Evolutionary conservation across 352 stramenopile genomes (phyloP), one percentile per base, ranked within the genome.

Genomic region (Chloridella minuta): DNA sequence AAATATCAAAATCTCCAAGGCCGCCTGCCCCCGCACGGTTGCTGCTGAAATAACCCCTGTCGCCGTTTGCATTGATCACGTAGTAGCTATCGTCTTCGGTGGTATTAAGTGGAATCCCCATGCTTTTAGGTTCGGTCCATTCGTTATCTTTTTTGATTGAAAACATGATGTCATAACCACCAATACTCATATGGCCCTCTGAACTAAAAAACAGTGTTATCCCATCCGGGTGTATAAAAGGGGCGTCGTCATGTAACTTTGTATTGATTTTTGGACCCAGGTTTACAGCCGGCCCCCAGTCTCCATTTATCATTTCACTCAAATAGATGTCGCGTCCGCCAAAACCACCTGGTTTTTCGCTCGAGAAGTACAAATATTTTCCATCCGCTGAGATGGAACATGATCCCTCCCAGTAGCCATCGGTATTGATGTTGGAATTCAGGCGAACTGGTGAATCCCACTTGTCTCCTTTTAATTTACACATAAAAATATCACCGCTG

Each of bases 281-380:
- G n/a, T 66, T 66, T 18, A 66, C 40, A 66, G 40, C 40, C 40
- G 40, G 40, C 10, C 40, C 40, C 40, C 40, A 66, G n/a, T 66
- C 40, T 18, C 40, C 40, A 66, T 66, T n/a, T 10, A 66, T 66
- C 10, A 18, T 66, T n/a, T 66, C 40, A 66, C 40, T 66, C n/a
- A 66, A 10, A 10, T n/a, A 66, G n/a, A 66, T 66, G n/a, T 66
- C 40, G 10, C 40, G 10, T 66, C 40, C 40, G 40, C 40, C 40
- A 66, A 66, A n/a, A 66, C 40, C 40, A 18, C n/a, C 40, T n/a
- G 40, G 40, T 18, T n/a, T 10, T 66, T 66, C 40, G n/a, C 40
- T 66, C 40, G 40, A 66, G n/a, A 66, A 66, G n/a, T 66, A 66
- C n/a, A 66, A 66, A 66, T 66, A 66, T n/a, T 66, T 66, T 66